Evolutionary conservation across 2,329 filamentous ascomycete species (phyloP).

Genomic region (Colletotrichum spinosum): DNA sequence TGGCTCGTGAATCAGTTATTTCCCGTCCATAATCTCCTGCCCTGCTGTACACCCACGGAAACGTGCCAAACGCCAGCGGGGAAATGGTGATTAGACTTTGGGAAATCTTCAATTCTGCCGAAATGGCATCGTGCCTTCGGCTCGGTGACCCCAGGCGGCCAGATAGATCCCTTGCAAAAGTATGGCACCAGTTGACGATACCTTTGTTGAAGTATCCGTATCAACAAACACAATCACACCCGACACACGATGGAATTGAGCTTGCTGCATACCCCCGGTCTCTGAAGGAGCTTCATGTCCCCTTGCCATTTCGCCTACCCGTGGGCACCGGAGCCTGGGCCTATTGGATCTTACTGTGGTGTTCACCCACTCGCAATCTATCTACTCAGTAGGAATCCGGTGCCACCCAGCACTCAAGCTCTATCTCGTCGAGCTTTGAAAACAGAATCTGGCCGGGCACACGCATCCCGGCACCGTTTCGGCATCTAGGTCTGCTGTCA

Average conservation of each 20-base stretch:
- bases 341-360: background rate
- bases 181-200: no score
- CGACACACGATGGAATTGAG: conserved; percentile 24
- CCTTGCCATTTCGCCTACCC: conserved; percentile 30
- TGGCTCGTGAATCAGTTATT: conserved; percentile 8
- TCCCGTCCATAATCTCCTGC: conserved; percentile 6
- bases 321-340: conserved; percentile 5
- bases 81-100: conserved; percentile 10
- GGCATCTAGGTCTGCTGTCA: conserved; percentile 1
- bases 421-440: background rate
- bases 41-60: conserved; percentile 9
- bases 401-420: no score
- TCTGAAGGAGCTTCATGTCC: conserved; percentile 12
- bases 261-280: conserved; percentile 18
- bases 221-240: background rate
- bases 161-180: no score
- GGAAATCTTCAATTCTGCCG: conserved; percentile 4
- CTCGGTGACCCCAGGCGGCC: no score
- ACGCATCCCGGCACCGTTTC: conserved; percentile 28
- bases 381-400: no score
- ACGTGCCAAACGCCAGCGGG: conserved; percentile 9
- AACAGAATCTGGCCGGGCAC: conserved; percentile 6
- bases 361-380: no score
- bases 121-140: conserved; percentile 1
- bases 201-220: no score